Percentiles rank a stretch among this genome's conserved stretches.
phyloP scores from a whole-genome alignment of 2,329 filamentous ascomycete genomes.

The Fusarium longipes region DNA sequence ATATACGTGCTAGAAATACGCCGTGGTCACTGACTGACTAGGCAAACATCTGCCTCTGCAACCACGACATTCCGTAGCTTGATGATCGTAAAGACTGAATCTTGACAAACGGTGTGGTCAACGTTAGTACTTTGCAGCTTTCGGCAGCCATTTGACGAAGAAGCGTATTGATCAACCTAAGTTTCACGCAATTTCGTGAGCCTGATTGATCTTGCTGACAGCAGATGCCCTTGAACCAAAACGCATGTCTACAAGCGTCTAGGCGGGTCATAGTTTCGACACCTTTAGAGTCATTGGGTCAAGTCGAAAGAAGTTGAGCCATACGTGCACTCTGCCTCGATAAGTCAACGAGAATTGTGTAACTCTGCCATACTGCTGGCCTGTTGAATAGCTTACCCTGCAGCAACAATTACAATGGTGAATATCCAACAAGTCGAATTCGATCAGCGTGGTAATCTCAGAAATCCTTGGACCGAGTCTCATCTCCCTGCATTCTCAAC shows the following conservation, averaged over 20 bases:
- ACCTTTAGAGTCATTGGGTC: not conserved
- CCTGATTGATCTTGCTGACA: not conserved
- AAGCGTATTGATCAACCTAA: not conserved
- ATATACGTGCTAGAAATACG: too few species aligned
- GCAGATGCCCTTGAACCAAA: not conserved
- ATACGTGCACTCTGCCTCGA: not conserved
- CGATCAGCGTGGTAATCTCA: conserved; percentile 2
- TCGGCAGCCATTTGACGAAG: too few species aligned
- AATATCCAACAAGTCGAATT: not conserved
- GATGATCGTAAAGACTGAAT: not conserved
- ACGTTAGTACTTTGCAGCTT: not conserved
- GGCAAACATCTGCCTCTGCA: not conserved
- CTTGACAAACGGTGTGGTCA: not conserved
- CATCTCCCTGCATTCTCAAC: conserved; percentile 1
- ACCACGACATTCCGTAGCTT: not conserved
- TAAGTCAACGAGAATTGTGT: not conserved
- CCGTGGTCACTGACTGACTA: too few species aligned
- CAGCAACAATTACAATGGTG: not conserved
- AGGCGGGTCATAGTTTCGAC: not conserved
- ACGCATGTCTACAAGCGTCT: too few species aligned
- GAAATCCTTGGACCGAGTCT: not conserved
- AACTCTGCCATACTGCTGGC: not conserved
- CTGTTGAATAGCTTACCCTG: not conserved
- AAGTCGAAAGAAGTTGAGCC: too few species aligned
- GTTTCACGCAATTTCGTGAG: not conserved